phyloP scores from a whole-genome alignment of 495 filamentous ascomycete genomes.

The Lentithecium fluviatile region DNA sequence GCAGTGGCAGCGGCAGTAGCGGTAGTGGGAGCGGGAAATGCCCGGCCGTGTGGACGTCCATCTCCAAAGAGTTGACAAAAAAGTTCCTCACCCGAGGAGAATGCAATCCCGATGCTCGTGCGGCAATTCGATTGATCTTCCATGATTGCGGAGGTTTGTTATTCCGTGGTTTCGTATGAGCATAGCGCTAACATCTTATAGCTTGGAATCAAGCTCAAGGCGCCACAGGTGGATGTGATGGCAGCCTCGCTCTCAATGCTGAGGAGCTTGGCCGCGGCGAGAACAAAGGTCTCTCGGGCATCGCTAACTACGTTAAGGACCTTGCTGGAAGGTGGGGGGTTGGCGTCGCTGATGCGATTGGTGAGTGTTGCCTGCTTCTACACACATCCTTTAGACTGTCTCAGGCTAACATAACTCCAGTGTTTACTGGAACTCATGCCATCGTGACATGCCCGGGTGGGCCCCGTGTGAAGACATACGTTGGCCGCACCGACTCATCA shows the following conservation, averaged over 20 bases:
- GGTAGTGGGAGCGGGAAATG: constrained; percentile 11
- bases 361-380: not conserved
- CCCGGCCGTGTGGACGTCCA: constrained; percentile 17
- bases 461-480: constrained; percentile 33
- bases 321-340: constrained; percentile 26
- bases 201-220: constrained; percentile 29
- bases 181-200: constrained; percentile 3
- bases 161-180: not conserved
- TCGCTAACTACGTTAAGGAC: constrained; percentile 23
- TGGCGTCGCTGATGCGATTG: constrained; percentile 36
- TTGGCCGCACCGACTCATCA: constrained; percentile 34
- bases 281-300: constrained; percentile 39
- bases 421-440: constrained; percentile 36
- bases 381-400: not conserved
- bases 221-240: constrained; percentile 37
- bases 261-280: constrained; percentile 32
- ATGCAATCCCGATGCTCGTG: constrained; percentile 32
- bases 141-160: constrained; percentile 30
- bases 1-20: not conserved
- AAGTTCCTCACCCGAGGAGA: constrained; percentile 29
- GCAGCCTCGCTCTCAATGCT: constrained; percentile 33
- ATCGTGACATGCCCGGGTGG: constrained; percentile 41
- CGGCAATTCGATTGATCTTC: constrained; percentile 32
- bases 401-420: not conserved
- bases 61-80: constrained; percentile 27